Percentiles rank a stretch among this genome's conserved stretches.
Evolutionary conservation across 352 stramenopile genomes (phyloP).

Genomic region (Nothophytophthora sp.): DNA sequence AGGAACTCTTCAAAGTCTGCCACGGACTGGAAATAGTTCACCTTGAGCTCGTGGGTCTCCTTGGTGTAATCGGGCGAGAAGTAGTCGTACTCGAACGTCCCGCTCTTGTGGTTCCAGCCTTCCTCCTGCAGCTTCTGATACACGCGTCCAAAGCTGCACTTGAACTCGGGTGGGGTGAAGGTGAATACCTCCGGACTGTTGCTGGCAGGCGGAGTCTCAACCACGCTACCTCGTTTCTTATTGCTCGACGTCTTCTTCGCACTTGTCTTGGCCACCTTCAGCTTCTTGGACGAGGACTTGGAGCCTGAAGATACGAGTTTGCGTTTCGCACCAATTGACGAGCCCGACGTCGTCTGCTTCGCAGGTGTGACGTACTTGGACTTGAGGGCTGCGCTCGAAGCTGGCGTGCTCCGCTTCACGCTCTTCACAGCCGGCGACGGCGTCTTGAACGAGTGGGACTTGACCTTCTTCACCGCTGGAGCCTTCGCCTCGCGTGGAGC

Average conservation of each 20-base stretch:
- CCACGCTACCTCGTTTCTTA: slow-evolving; percentile 22
- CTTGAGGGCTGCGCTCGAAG: slow-evolving; percentile 12
- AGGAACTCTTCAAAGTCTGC: slow-evolving; percentile 62
- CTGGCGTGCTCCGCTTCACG: slow-evolving; percentile 20
- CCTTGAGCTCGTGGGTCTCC: slow-evolving; percentile 45
- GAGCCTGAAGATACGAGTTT: slow-evolving; percentile 26
- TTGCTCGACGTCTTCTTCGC: slow-evolving; percentile 27
- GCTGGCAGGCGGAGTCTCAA: slow-evolving; percentile 4
- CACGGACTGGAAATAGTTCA: slow-evolving; percentile 70
- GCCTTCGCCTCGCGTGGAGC: slow-evolving; percentile 20
- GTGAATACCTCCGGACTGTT: slow-evolving; percentile 35
- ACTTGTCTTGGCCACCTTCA: slow-evolving; percentile 19
- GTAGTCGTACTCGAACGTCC: slow-evolving; percentile 83
- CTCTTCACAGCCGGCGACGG: slow-evolving; percentile 41
- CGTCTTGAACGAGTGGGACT: slow-evolving; percentile 38
- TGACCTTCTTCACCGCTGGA: slow-evolving; percentile 24
- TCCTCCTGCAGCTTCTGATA: slow-evolving; percentile 59
- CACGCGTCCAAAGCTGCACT: slow-evolving; percentile 67
- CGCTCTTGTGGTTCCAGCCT: slow-evolving; percentile 59
- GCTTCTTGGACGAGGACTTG: slow-evolving; percentile 14
- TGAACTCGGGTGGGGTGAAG: slow-evolving; percentile 63
- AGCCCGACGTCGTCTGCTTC: slow-evolving; percentile 17
- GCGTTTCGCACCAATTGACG: slow-evolving; percentile 23
- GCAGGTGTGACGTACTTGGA: slow-evolving; percentile 26
- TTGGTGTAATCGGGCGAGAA: slow-evolving; percentile 69